A percentile compares a stretch with the other conserved stretches of the same genome.
Conservation (phyloP, 306 rosid genomes). For the Lathyrus sativus region DNA sequence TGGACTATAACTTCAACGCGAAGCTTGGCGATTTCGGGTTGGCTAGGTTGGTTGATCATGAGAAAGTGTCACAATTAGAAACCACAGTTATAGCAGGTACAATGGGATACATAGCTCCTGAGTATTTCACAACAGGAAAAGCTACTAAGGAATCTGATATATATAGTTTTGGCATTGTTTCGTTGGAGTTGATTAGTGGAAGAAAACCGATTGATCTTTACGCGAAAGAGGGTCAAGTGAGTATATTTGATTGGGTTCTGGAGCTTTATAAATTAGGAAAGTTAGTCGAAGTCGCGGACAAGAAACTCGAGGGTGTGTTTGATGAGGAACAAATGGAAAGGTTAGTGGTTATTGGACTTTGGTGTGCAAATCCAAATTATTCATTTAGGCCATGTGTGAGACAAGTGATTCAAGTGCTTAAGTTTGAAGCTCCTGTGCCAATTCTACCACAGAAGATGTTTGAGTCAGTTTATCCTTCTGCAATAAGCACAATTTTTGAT, state of each 20-base stretch:
- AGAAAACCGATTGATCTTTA: conserved; percentile 33
- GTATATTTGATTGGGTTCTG: conserved; percentile 15
- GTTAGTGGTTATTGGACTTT: conserved; percentile 18
- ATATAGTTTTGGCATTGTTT: conserved; percentile 29
- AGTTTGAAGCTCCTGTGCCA: conserved; percentile 18
- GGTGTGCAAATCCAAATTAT: conserved; percentile 26
- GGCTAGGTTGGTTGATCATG: conserved; percentile 23
- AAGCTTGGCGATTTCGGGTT: conserved; percentile 24
- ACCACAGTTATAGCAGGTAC: conserved; percentile 9
- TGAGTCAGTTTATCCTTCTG: not conserved
- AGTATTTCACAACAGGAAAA: conserved; percentile 18
- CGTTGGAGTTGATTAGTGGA: conserved; percentile 36
- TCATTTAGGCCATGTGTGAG: conserved; percentile 27
- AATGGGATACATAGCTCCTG: conserved; percentile 25
- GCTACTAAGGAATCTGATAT: conserved; percentile 20
- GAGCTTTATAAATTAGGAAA: conserved; percentile 4
- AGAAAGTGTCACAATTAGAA: not conserved
- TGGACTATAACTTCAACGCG: conserved; percentile 23
- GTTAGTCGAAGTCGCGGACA: conserved; percentile 7
- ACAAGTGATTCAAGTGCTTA: conserved; percentile 28
- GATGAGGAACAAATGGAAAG: conserved; percentile 4
- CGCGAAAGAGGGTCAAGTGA: not conserved
- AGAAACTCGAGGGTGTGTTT: not conserved
- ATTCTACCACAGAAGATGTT: not conserved
- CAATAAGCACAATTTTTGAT: conserved; percentile 4